phyloP scores from a whole-genome alignment of 2,329 filamentous ascomycete genomes.

The Parafenestella ontariensis region DNA sequence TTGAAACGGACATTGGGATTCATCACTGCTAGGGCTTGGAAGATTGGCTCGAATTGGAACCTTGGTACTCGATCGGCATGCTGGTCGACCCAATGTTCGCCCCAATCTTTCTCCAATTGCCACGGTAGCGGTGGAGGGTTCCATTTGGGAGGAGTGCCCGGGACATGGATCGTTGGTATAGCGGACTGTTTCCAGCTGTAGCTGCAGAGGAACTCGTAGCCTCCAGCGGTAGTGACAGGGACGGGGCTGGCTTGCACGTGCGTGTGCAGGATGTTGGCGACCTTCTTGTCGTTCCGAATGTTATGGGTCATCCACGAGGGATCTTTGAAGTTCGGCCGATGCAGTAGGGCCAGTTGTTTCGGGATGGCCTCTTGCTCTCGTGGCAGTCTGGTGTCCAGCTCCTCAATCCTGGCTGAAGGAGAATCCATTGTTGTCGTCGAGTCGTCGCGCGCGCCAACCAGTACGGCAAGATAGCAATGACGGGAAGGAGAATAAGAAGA shows the following conservation, averaged over 20 bases:
- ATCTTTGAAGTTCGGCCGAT: slow-evolving; percentile 3
- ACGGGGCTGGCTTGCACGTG: background rate
- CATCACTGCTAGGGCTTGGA: slow-evolving; percentile 15
- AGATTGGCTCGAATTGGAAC: slow-evolving; percentile 11
- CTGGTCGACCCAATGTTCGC: slow-evolving; percentile 4
- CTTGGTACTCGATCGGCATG: background rate
- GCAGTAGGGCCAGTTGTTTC: background rate
- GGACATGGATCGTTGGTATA: slow-evolving; percentile 4
- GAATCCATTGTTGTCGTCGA: background rate
- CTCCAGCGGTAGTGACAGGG: background rate
- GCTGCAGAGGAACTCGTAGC: slow-evolving; percentile 11
- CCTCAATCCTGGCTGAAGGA: background rate
- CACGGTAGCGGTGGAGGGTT: background rate
- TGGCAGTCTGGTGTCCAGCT: background rate
- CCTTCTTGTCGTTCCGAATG: background rate
- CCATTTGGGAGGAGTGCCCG: slow-evolving; percentile 1
- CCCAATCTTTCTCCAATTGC: background rate
- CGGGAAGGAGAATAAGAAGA: too few relatives aligned
- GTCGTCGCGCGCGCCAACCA: too few relatives aligned
- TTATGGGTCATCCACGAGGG: slow-evolving; percentile 5
- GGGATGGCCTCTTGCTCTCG: background rate
- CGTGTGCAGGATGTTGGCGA: background rate
- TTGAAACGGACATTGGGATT: slow-evolving; percentile 1
- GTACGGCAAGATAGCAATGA: too few relatives aligned
- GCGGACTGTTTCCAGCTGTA: slow-evolving; percentile 9